A percentile compares a stretch with the other conserved stretches of the same genome.
Evolutionary conservation across 805 yeast genomes (phyloP).

Genomic region (Wickerhamiella lipophila): DNA sequence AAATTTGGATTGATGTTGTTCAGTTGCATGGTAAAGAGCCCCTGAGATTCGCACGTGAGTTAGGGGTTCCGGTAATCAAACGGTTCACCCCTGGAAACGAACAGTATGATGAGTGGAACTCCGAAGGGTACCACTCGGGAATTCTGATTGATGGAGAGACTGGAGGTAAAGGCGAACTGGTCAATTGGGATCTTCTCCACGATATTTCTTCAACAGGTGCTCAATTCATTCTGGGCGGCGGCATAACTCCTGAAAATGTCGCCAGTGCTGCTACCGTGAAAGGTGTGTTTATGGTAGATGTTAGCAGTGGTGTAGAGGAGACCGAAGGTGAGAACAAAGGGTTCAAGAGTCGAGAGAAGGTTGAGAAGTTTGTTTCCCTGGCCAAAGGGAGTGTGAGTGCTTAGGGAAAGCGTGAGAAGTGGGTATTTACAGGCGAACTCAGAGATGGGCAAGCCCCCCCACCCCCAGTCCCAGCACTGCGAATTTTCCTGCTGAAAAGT

Average conservation of each 20-base stretch:
- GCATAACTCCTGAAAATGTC: slow-evolving; percentile 68
- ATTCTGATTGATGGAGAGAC: slow-evolving; percentile 73
- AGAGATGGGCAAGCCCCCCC: no score
- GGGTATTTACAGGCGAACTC: no score
- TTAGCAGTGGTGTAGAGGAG: slow-evolving; percentile 88
- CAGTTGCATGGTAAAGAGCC: slow-evolving; percentile 80
- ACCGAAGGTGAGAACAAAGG: slow-evolving; percentile 34
- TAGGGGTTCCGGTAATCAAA: slow-evolving; percentile 52
- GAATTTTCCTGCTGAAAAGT: no score
- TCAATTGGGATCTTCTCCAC: slow-evolving; percentile 50
- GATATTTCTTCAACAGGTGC: slow-evolving; percentile 21
- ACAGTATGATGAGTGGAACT: slow-evolving; percentile 27
- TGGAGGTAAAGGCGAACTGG: slow-evolving; percentile 83
- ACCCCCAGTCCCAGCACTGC: no score
- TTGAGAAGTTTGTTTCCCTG: slow-evolving; percentile 42
- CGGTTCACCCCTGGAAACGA: slow-evolving; percentile 49
- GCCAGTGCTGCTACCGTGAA: slow-evolving; percentile 34
- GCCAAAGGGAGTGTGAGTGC: slow-evolving; percentile 29
- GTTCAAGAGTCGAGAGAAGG: slow-evolving; percentile 52
- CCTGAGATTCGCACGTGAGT: slow-evolving; percentile 32
- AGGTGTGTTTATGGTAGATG: slow-evolving; percentile 84
- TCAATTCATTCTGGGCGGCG: slow-evolving; percentile 72
- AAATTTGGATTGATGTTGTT: slow-evolving; percentile 54
- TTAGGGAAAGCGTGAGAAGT: no score
- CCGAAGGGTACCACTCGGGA: slow-evolving; percentile 34